Percentiles rank a stretch among this genome's conserved stretches.
phyloP scores from a whole-genome alignment of 2,329 filamentous ascomycete genomes.

The Penicillium brevicompactum region DNA sequence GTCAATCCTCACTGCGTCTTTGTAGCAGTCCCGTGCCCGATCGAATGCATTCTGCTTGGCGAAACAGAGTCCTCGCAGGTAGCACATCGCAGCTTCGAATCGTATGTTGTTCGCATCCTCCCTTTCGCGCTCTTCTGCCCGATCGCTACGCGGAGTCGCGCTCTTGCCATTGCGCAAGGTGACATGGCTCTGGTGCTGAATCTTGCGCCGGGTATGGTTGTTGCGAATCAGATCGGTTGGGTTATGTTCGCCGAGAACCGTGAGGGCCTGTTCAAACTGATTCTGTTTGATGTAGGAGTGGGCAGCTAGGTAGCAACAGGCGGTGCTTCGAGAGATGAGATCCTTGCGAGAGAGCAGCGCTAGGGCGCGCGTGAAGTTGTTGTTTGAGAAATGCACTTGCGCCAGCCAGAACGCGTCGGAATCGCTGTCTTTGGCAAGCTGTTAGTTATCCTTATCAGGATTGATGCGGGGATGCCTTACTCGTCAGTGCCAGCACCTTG shows the following conservation, averaged over 20 bases:
- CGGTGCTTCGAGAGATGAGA: conserved; percentile 76
- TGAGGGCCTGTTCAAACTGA: conserved; percentile 84
- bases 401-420: conserved; percentile 96
- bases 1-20: conserved; percentile 93
- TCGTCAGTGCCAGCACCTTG: conserved; percentile 91
- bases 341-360: conserved; percentile 82
- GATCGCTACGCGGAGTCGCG: conserved; percentile 53
- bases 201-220: conserved; percentile 67
- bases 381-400: conserved; percentile 95
- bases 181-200: conserved; percentile 63
- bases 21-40: conserved; percentile 96
- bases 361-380: conserved; percentile 91
- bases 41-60: conserved; percentile 98
- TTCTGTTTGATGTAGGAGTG: conserved; percentile 93
- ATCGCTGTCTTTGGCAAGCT: conserved; percentile 69
- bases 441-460: conserved; percentile 7
- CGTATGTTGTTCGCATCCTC: conserved; percentile 76
- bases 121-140: conserved; percentile 62
- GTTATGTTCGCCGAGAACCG: conserved; percentile 86
- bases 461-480: conserved; percentile 49
- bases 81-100: conserved; percentile 97
- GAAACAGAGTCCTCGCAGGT: conserved; percentile 88
- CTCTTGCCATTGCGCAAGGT: conserved; percentile 50
- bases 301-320: conserved; percentile 88
- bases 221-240: conserved; percentile 83